Percentiles rank a stretch among this genome's conserved stretches.
Conservation (phyloP, 73 alveolate species). For the Chromera velia region DNA sequence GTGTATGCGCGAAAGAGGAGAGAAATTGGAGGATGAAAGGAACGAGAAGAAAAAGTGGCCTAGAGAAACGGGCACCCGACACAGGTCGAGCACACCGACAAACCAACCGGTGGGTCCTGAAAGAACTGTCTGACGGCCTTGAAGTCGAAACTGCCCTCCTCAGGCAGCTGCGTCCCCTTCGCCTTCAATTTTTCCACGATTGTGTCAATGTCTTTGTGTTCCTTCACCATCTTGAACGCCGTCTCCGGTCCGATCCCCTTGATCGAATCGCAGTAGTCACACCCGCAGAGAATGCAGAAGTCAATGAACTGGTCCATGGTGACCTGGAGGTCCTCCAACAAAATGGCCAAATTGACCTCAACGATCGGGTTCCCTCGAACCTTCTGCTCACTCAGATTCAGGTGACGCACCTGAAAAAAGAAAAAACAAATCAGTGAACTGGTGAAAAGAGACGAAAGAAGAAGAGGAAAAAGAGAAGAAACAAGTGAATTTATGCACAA, state of each 20-base stretch:
- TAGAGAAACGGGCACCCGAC: too few species aligned
- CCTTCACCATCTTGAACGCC: constrained; percentile 65
- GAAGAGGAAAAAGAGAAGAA: too few species aligned
- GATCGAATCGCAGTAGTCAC: constrained; percentile 73
- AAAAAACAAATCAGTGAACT: too few species aligned
- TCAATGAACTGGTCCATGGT: constrained; percentile 68
- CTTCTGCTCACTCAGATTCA: not conserved
- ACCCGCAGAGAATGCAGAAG: constrained; percentile 76
- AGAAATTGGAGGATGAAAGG: not conserved
- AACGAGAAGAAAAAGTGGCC: too few species aligned
- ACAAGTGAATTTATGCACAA: too few species aligned
- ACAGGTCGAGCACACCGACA: too few species aligned
- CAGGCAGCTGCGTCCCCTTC: not conserved
- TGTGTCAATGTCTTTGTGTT: constrained; percentile 65
- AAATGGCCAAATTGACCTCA: not conserved
- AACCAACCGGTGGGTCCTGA: not conserved
- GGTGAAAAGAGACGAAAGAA: too few species aligned
- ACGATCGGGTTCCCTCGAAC: not conserved
- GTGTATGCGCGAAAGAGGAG: not conserved
- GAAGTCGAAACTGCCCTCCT: not conserved
- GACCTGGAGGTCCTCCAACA: constrained; percentile 29
- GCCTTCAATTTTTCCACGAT: constrained; percentile 52
- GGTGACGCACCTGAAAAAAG: not conserved
- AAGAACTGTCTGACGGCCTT: not conserved
- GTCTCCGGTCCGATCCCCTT: constrained; percentile 72